phyloP scores from a whole-genome alignment of 192 early-diverging fungal species.

The Dispira simplex region DNA sequence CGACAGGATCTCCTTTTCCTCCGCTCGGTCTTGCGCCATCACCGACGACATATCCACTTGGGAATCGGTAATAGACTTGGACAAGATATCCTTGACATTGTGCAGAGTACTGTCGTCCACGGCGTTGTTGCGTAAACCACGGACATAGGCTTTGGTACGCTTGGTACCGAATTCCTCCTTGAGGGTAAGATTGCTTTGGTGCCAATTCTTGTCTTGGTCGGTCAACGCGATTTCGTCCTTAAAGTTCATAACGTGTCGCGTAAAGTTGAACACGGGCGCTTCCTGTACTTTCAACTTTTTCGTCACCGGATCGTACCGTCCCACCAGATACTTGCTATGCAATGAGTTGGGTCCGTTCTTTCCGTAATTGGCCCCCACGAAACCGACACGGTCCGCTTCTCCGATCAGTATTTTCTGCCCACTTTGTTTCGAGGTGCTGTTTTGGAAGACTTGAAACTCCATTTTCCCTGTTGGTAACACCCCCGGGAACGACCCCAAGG shows the following conservation, averaged over 20 bases:
- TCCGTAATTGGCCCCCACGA: not conserved
- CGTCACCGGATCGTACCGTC: not conserved
- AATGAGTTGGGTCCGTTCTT: not conserved
- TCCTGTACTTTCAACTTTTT: not conserved
- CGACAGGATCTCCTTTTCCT: too few relatives aligned
- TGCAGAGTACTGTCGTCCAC: too few relatives aligned
- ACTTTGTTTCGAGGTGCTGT: not conserved
- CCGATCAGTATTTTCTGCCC: not conserved
- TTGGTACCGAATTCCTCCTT: too few relatives aligned
- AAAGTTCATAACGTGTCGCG: not conserved
- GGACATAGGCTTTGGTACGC: too few relatives aligned
- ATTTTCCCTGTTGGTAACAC: not conserved
- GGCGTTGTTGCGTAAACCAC: too few relatives aligned
- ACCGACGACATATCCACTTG: too few relatives aligned
- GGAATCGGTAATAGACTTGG: too few relatives aligned
- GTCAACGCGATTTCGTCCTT: not conserved
- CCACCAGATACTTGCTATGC: not conserved
- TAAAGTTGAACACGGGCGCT: constrained; percentile 3
- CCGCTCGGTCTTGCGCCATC: too few relatives aligned
- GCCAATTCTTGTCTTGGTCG: not conserved
- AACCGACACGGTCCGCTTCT: not conserved
- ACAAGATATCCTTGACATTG: too few relatives aligned
- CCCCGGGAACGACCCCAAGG: constrained; percentile 3
- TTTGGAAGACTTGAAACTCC: not conserved
- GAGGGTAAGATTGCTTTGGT: too few relatives aligned